phyloP scores from a whole-genome alignment of 148 eudicot genomes.

The Camellia granthamiana region DNA sequence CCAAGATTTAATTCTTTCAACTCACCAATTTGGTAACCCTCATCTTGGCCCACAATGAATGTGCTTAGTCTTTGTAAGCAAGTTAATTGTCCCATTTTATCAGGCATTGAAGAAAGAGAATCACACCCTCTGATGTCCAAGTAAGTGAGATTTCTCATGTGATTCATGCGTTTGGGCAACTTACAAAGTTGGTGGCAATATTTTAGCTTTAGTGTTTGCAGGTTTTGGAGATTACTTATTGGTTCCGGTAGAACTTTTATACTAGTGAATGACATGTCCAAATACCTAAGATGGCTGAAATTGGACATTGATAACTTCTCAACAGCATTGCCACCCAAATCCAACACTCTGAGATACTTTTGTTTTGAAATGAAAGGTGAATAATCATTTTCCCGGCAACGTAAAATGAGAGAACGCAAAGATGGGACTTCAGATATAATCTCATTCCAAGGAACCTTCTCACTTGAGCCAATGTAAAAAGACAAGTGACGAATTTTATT shows the following conservation, averaged over 20 bases:
- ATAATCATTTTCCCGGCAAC: neutral
- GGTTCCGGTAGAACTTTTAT: neutral
- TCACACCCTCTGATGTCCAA: neutral
- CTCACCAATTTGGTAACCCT: too few species aligned
- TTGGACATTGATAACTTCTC: neutral
- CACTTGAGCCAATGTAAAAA: neutral
- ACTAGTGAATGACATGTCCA: neutral
- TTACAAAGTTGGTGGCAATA: neutral
- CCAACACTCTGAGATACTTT: neutral
- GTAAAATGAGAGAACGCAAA: neutral
- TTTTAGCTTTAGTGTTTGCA: neutral
- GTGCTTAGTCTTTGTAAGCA: too few species aligned
- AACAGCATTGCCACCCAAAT: neutral
- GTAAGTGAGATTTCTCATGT: neutral
- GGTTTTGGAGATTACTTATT: neutral
- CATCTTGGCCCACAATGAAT: too few species aligned
- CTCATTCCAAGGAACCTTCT: neutral
- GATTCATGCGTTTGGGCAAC: neutral
- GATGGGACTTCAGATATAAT: neutral
- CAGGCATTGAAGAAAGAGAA: too few species aligned
- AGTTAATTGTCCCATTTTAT: too few species aligned
- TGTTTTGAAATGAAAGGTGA: neutral
- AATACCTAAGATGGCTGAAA: neutral
- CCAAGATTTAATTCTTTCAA: too few species aligned
- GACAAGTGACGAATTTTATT: neutral